Conservation (phyloP, 352 stramenopile species). For the Pythium aristosporum region DNA sequence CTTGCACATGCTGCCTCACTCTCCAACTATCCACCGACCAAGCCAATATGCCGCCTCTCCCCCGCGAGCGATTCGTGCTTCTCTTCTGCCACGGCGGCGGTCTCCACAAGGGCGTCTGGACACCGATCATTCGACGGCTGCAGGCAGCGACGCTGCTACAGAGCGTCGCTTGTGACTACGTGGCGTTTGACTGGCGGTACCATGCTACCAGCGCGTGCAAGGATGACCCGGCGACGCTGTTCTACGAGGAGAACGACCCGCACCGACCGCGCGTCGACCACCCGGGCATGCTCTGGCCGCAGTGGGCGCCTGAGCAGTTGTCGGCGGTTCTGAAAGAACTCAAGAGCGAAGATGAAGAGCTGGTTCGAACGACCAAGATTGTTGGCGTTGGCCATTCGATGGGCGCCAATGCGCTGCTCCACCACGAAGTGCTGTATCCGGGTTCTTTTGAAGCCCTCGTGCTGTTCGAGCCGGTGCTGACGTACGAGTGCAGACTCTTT, state of each 20-base stretch:
- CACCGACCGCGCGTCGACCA: conserved; percentile 28
- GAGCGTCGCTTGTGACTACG: conserved; percentile 22
- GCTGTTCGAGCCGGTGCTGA: conserved; percentile 9
- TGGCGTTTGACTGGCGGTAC: conserved; percentile 40
- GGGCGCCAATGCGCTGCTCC: conserved; percentile 8
- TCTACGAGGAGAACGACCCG: conserved; percentile 15
- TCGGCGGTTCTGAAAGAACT: not conserved
- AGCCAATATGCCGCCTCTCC: too few relatives aligned
- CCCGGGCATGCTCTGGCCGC: conserved; percentile 9
- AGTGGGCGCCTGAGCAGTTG: conserved; percentile 11
- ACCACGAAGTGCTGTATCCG: conserved; percentile 10
- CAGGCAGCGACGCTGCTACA: not conserved
- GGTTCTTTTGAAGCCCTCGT: conserved; percentile 14
- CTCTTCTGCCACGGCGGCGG: conserved; percentile 42
- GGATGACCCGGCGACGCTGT: conserved; percentile 20
- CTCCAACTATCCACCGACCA: too few relatives aligned
- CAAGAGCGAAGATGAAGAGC: not conserved
- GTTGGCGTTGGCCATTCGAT: conserved; percentile 23
- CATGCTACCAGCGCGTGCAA: conserved; percentile 35
- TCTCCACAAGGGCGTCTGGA: conserved; percentile 39
- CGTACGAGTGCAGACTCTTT: not conserved
- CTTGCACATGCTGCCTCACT: too few relatives aligned
- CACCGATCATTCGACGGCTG: conserved; percentile 38
- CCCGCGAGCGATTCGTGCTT: conserved; percentile 15
- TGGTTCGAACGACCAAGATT: conserved; percentile 8